phyloP scores from a whole-genome alignment of 176 grass and related monocot genomes.

The Echinochloa phyllopogon region DNA sequence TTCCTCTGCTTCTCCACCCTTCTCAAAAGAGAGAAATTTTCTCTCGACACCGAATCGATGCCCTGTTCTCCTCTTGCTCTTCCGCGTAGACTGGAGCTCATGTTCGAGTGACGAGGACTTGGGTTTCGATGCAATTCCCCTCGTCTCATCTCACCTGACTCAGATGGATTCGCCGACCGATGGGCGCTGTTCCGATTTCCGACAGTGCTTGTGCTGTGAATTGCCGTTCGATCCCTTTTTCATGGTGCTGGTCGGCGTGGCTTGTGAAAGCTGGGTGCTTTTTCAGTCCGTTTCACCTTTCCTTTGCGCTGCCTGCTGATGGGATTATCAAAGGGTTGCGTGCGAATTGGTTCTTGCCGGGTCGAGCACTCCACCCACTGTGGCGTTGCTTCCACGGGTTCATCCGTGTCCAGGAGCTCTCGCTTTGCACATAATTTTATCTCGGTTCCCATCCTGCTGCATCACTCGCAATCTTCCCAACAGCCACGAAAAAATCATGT shows the following conservation, averaged over 20 bases:
- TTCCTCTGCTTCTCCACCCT: too few species aligned
- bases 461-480: not conserved
- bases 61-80: too few species aligned
- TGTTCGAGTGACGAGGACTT: not conserved
- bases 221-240: not conserved
- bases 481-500: not conserved
- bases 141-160: not conserved
- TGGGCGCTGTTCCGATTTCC: too few species aligned
- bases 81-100: not conserved
- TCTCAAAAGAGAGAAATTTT: too few species aligned
- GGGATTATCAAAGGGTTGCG: constrained; percentile 6
- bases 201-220: not conserved
- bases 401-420: not conserved
- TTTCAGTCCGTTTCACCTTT: not conserved
- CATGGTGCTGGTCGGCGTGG: not conserved
- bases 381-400: constrained; percentile 19
- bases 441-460: not conserved
- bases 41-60: too few species aligned
- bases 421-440: not conserved
- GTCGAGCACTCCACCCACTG: not conserved
- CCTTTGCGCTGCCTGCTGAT: not conserved
- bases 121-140: not conserved
- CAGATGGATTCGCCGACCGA: not conserved
- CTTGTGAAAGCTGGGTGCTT: constrained; percentile 30
- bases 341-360: not conserved